phyloP scores from a whole-genome alignment of 129 eudicot species.

The Ambrosia trifida region DNA sequence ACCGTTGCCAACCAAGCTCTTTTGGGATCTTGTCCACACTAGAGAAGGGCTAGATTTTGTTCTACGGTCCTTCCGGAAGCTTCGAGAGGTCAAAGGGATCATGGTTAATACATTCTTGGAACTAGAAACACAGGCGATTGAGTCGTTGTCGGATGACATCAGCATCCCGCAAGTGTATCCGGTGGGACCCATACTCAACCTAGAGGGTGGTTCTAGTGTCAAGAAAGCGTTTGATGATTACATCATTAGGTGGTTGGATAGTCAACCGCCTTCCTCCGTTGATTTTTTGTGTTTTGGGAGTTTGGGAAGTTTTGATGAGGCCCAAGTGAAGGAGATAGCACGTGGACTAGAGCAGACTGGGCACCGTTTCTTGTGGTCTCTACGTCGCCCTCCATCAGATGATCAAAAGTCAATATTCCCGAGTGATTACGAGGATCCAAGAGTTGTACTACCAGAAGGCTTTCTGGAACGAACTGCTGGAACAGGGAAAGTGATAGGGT shows the following conservation, averaged over 20 bases:
- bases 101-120: constrained; percentile 35
- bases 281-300: constrained; percentile 59
- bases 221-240: not conserved
- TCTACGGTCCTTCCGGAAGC: not conserved
- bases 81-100: constrained; percentile 20
- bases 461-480: constrained; percentile 29
- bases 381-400: constrained; percentile 23
- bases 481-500: constrained; percentile 30
- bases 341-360: constrained; percentile 38
- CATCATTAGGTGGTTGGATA: constrained; percentile 31
- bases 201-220: constrained; percentile 2
- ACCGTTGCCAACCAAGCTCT: constrained; percentile 9
- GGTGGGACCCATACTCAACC: constrained; percentile 43
- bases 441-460: constrained; percentile 32
- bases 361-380: constrained; percentile 46
- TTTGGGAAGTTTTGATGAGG: constrained; percentile 29
- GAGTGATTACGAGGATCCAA: constrained; percentile 6
- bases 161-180: constrained; percentile 35
- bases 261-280: constrained; percentile 39
- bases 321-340: constrained; percentile 38
- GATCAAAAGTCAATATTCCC: constrained; percentile 1
- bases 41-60: constrained; percentile 8
- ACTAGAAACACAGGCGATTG: constrained; percentile 23
- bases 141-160: constrained; percentile 5
- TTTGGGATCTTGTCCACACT: not conserved